These are phyloP conservation scores for Phialophora macrospora DNA, from an alignment of 2,329 filamentous ascomycete genomes.

Conservation along the genomic window DNA sequence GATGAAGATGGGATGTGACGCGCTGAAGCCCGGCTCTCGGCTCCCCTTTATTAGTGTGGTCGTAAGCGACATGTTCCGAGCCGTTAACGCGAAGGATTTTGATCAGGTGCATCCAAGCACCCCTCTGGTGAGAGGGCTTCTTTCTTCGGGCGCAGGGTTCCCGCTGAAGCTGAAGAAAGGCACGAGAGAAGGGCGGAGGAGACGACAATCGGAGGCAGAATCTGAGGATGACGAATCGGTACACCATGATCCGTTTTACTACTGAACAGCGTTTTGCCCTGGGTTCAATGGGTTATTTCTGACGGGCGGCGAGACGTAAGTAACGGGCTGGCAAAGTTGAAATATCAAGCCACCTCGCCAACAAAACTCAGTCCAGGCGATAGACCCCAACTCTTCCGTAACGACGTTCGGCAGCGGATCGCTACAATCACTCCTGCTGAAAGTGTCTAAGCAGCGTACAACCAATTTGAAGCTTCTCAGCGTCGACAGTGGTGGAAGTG, in stretches of 20 bases:
- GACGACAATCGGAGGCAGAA: conserved; percentile 27
- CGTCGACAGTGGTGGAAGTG: background rate
- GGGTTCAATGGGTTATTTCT: background rate
- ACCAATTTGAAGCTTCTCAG: background rate
- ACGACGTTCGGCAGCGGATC: background rate
- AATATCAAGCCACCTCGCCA: background rate
- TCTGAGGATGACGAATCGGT: conserved; percentile 31
- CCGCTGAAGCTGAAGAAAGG: conserved; percentile 40
- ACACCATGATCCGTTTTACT: conserved; percentile 20
- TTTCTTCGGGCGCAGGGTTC: conserved; percentile 38
- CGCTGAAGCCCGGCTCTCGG: conserved; percentile 20
- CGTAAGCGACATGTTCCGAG: conserved; percentile 36
- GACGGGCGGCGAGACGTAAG: background rate
- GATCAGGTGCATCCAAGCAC: conserved; percentile 40
- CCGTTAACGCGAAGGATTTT: conserved; percentile 41
- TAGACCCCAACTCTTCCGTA: background rate
- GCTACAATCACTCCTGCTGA: background rate
- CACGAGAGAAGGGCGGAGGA: conserved; percentile 32
- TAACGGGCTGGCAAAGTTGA: background rate
- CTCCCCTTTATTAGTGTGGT: conserved; percentile 30
- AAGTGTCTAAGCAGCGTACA: background rate
- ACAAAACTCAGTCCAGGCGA: background rate
- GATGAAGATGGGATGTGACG: conserved; percentile 45
- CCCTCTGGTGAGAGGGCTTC: conserved; percentile 37
- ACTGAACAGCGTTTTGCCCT: background rate